Base-by-base conservation (phyloP, 345 rosid genomes). In the Noccaea caerulescens region DNA sequence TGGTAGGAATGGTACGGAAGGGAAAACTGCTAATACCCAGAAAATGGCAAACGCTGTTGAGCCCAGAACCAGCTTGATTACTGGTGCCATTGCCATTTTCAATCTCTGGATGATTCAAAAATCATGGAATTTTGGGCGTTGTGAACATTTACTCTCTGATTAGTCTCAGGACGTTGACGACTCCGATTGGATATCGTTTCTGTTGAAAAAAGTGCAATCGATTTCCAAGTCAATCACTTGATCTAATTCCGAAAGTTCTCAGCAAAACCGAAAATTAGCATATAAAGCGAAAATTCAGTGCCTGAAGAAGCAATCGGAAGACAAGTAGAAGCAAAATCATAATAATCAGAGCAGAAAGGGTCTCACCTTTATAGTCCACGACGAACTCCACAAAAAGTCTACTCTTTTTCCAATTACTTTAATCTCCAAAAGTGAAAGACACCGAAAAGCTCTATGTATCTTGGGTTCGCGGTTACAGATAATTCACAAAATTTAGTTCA, bases 1-100 rank as follows among this genome's bases (percentile, higher is more conserved):
- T 8, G 98, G 97, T 20, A 93, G 66, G 51, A 84, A 82, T 0
- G 96, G 96, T 2, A 87, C 88, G 1, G 96, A 82, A 0, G 97
- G 91, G 73, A 93, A 90, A 68, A 93, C 93, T 2, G 98, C 96
- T 51, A 88, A 56, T 7, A 90, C 73, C 97, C 97, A 93, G 85
- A 90, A 93, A 18, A 84, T 47, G 38, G 81, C 86, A 43, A 90
- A 90, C 58, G 96, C 93, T 1, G 81, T 14, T 7, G 89, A 86
- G 8, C 98, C 98, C 14, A 88, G 68, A 64, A 85, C 75, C 57
- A 85, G 80, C 60, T 90, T 87, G 0, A 37, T 57, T 0, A 71
- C 12, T 10, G 96, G 59, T 16, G 89, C 88, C 86, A 93, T 58
- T 13, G 72, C 92, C 92, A 87, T 92, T 73, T 50, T 65, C 61